Base-by-base conservation (phyloP, 2,329 filamentous ascomycete genomes). In the Colletotrichum sp. region DNA sequence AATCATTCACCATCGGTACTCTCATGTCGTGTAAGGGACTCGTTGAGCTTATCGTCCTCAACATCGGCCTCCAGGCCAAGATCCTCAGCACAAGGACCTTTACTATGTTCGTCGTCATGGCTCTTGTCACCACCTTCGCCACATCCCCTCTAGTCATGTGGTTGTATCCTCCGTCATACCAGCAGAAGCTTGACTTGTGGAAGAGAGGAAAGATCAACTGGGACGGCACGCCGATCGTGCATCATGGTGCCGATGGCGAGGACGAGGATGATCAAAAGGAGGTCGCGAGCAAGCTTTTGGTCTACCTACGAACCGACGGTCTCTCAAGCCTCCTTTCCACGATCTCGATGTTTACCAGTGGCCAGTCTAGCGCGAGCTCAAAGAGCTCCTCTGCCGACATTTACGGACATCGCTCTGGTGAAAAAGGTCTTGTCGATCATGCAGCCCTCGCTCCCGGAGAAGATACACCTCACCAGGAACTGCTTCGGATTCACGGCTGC, bases 1-100 rank as follows among this genome's bases (percentile, higher is more conserved):
- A 98, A 83, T 96, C 94, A 73, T 91, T 97, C 36, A 92, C 95
- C 2, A 97, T 98, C 78, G 96, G 96, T 15, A 92, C 93, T 18
- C 85, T 98, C 79, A 98, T 98, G 96, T 97, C 95, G 84, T 98
- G 96, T 84, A 98, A 98, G 84, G 96, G 96, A 80, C 88, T 98
- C 13, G 96, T 98, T 1, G 96, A 98, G 83, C 87, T 98, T 67
- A 98, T 98, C 83, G 96, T 98, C n/a, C 84, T 98, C 89, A 76
- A 92, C 79, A 91, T 98, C 79, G 95, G 96, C 60, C 88, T 96
- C 2, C 93, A 96, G 86, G 95, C 96, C n/a, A 92, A 91, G 38
- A 97, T 98, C 76, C 88, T 98, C n/a, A 96, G 94, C 74, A 90
- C 89, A 0, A 89, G 94, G 18, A 97, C 95, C 0, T 98, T 98